Conservation (phyloP, 345 rosid genomes). For the Brassica carinata region DNA sequence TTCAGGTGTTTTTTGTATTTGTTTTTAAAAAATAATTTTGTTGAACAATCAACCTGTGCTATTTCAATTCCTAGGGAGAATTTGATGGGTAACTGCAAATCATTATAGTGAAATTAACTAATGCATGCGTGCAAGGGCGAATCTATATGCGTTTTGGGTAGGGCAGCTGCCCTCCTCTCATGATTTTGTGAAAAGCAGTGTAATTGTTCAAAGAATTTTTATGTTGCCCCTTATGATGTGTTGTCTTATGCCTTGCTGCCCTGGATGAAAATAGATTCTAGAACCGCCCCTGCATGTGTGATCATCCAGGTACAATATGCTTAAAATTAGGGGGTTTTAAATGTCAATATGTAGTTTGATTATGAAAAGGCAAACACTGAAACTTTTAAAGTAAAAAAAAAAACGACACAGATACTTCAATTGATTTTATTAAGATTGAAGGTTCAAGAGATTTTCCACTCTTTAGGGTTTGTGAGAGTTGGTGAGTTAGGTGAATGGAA, state of each 20-base stretch:
- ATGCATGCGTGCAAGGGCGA: too few species aligned
- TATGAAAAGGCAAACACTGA: not conserved
- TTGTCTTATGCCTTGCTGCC: too few species aligned
- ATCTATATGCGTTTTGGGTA: too few species aligned
- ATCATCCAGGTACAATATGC: too few species aligned
- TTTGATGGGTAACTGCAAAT: not conserved
- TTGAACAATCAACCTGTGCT: not conserved
- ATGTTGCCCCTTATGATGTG: too few species aligned
- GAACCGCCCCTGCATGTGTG: too few species aligned
- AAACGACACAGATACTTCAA: not conserved
- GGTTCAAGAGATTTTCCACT: not conserved
- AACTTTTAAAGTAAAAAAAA: not conserved
- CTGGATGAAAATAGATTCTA: too few species aligned
- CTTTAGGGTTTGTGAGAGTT: conserved; percentile 2
- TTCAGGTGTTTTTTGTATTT: not conserved
- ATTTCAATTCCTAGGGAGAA: not conserved
- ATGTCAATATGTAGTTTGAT: not conserved
- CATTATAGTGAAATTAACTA: not conserved
- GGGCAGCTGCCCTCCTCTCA: too few species aligned
- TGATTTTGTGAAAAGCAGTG: too few species aligned
- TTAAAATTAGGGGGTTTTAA: too few species aligned
- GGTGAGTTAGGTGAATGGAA: not conserved
- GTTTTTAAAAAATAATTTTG: not conserved
- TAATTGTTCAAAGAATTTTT: too few species aligned
- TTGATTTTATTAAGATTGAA: not conserved